Percentiles rank a stretch among this genome's conserved stretches.
Conservation (phyloP, 108 stramenopile genomes). For the Pseudonitzschia multiseries region DNA sequence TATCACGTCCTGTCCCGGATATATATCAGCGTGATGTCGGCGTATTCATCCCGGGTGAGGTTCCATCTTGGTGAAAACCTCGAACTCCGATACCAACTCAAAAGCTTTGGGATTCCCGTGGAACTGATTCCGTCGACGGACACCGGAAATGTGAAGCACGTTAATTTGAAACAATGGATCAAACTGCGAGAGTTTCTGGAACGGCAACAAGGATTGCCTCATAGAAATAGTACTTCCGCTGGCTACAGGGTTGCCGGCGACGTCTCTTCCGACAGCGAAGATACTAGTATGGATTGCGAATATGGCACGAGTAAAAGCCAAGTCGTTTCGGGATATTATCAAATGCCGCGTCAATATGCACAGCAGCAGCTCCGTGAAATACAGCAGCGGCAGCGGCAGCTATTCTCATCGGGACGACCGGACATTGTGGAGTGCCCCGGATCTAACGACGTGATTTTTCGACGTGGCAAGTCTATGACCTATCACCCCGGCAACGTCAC, state of each 20-base stretch:
- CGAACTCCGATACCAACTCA: constrained; percentile 26
- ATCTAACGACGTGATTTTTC: constrained; percentile 5
- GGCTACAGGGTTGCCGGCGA: not conserved
- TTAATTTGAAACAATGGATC: constrained; percentile 13
- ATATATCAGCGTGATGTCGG: not conserved
- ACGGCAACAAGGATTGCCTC: not conserved
- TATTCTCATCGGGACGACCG: not conserved
- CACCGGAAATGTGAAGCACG: constrained; percentile 8
- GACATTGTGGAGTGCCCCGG: constrained; percentile 14
- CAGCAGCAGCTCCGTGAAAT: not conserved
- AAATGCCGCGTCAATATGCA: not conserved
- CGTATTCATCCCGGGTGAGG: not conserved
- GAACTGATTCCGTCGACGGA: constrained; percentile 15
- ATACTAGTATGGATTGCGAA: not conserved
- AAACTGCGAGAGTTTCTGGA: constrained; percentile 4
- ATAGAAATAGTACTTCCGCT: not conserved
- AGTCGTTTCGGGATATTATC: not conserved
- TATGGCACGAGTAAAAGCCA: not conserved
- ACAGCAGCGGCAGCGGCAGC: not conserved
- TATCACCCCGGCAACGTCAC: constrained; percentile 16
- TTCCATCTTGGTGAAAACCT: not conserved
- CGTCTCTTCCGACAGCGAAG: not conserved
- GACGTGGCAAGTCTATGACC: constrained; percentile 1
- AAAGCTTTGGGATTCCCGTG: constrained; percentile 29
- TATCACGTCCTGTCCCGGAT: not conserved